These are phyloP conservation scores for Castanopsis chinensis DNA, from an alignment of 306 rosid species.

Conservation along the genomic window DNA sequence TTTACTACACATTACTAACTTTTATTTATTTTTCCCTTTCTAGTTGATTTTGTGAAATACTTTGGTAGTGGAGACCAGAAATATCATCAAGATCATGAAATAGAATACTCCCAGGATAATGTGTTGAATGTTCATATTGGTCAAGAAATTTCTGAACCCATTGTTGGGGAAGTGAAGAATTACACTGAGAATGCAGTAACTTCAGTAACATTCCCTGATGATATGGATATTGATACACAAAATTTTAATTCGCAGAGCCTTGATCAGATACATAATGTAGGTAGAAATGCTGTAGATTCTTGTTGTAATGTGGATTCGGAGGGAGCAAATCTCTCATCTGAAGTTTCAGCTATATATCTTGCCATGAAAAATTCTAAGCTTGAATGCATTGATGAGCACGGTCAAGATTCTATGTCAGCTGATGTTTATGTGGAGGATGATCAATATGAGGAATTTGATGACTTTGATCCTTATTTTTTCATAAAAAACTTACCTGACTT, in stretches of 20 bases:
- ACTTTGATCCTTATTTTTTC: slow-evolving; percentile 91
- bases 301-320: slow-evolving; percentile 59
- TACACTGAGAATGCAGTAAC: slow-evolving; percentile 16
- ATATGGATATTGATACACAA: slow-evolving; percentile 37
- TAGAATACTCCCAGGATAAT: slow-evolving; percentile 33
- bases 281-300: slow-evolving; percentile 31
- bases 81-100: slow-evolving; percentile 36
- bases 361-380: slow-evolving; percentile 86
- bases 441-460: slow-evolving; percentile 76
- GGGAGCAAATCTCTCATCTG: slow-evolving; percentile 60
- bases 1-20: neutral
- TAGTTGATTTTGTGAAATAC: slow-evolving; percentile 70
- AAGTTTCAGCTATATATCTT: slow-evolving; percentile 78
- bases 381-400: slow-evolving; percentile 87
- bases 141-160: slow-evolving; percentile 29
- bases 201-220: slow-evolving; percentile 30
- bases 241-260: slow-evolving; percentile 1
- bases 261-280: slow-evolving; percentile 25
- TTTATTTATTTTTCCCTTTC: neutral
- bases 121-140: slow-evolving; percentile 37
- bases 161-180: slow-evolving; percentile 21
- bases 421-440: slow-evolving; percentile 72
- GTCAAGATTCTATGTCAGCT: slow-evolving; percentile 81
- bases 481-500: slow-evolving; percentile 92
- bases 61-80: slow-evolving; percentile 64